These are phyloP conservation scores for Przewalskia tangutica DNA, from an alignment of 257 asterid genomes.

Conservation along the genomic window DNA sequence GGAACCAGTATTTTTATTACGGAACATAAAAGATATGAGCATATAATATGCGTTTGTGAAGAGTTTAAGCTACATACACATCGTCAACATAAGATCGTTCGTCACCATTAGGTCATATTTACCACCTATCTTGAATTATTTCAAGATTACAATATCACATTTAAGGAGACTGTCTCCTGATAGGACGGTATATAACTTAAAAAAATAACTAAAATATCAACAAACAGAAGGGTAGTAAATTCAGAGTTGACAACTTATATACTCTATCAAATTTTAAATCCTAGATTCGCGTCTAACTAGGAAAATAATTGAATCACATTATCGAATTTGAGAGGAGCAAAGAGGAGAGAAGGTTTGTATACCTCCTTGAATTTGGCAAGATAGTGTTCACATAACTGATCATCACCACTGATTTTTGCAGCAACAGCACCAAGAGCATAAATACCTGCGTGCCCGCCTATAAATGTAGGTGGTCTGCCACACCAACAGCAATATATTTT, in stretches of 20 bases:
- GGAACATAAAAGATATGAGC: background rate
- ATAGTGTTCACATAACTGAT: slow-evolving; percentile 32
- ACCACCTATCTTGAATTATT: background rate
- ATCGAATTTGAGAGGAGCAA: background rate
- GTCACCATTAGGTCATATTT: background rate
- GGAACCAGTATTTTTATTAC: background rate
- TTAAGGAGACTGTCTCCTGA: too few relatives aligned
- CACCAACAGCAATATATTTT: too few relatives aligned
- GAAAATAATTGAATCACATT: background rate
- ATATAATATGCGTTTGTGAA: background rate
- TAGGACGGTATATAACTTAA: background rate
- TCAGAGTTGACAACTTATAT: too few relatives aligned
- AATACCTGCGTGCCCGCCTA: slow-evolving; percentile 62
- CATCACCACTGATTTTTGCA: slow-evolving; percentile 45
- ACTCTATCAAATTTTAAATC: too few relatives aligned
- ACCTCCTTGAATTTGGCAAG: slow-evolving; percentile 46
- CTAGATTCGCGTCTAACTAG: background rate
- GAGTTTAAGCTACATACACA: background rate
- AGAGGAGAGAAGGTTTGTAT: background rate
- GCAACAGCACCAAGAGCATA: slow-evolving; percentile 80
- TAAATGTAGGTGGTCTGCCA: slow-evolving; percentile 54
- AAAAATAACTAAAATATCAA: background rate
- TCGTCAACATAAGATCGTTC: background rate
- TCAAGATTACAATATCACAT: too few relatives aligned
- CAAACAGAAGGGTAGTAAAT: too few relatives aligned